A percentile compares a stretch with the other conserved stretches of the same genome.
phyloP scores from a whole-genome alignment of 352 stramenopile species.

The Phytophthora chlamydospora region DNA sequence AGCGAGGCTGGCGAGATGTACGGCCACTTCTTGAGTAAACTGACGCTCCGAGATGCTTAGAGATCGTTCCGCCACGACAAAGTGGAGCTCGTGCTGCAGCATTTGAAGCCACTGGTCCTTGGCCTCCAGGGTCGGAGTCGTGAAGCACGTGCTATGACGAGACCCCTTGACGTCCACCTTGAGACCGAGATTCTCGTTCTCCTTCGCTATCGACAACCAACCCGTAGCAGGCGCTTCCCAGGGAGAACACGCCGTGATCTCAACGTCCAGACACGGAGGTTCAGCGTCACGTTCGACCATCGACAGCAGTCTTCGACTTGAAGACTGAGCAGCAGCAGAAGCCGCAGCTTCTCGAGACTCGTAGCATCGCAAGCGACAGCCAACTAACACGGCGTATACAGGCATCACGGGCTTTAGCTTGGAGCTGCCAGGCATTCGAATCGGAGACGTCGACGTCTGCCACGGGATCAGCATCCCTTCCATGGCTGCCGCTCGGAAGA shows the following conservation, averaged over 20 bases:
- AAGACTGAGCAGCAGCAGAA: not conserved
- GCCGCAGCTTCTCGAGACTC: constrained; percentile 25
- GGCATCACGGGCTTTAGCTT: constrained; percentile 28
- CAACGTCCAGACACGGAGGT: constrained; percentile 36
- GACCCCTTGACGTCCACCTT: constrained; percentile 39
- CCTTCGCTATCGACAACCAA: constrained; percentile 30
- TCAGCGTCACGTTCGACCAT: constrained; percentile 8
- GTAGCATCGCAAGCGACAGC: constrained; percentile 40
- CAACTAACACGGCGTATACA: constrained; percentile 50
- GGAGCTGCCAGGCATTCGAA: constrained; percentile 24
- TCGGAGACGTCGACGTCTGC: constrained; percentile 28
- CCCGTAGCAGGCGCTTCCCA: constrained; percentile 41
- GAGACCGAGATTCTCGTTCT: constrained; percentile 44
- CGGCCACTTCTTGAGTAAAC: constrained; percentile 61
- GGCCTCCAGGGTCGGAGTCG: constrained; percentile 30
- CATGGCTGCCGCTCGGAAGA: constrained; percentile 46
- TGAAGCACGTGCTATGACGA: constrained; percentile 42
- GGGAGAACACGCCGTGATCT: constrained; percentile 47
- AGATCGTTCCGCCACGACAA: constrained; percentile 60
- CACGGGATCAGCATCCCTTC: constrained; percentile 58
- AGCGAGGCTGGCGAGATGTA: constrained; percentile 34
- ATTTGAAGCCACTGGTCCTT: constrained; percentile 65
- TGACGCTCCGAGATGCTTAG: constrained; percentile 59
- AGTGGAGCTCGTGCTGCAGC: constrained; percentile 66
- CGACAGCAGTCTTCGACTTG: constrained; percentile 5